These are phyloP conservation scores for Sanghuangporus sanghuang DNA, from an alignment of 1,284 basidiomycete genomes.

Conservation along the genomic window DNA sequence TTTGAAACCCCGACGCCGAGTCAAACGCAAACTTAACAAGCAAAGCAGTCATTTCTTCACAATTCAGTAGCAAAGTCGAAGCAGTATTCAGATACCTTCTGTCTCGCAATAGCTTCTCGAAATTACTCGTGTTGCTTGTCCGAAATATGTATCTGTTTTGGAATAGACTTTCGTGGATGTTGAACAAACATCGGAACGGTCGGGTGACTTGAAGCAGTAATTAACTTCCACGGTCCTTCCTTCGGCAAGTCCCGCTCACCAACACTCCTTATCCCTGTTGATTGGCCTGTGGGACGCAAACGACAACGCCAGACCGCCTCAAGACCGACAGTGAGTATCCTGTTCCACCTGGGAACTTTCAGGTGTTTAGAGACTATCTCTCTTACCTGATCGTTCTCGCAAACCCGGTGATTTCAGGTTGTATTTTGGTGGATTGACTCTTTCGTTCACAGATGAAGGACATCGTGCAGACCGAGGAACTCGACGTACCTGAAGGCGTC, in stretches of 20 bases:
- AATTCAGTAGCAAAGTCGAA: not conserved
- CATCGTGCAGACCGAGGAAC: conserved; percentile 91
- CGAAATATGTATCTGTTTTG: not conserved
- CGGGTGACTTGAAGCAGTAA: not conserved
- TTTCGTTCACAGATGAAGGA: conserved; percentile 68
- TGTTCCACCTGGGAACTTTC: not conserved
- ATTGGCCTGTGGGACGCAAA: not conserved
- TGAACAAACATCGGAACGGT: no score
- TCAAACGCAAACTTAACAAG: not conserved
- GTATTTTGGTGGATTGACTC: conserved; percentile 11
- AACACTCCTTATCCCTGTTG: not conserved
- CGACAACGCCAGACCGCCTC: conserved; percentile 5
- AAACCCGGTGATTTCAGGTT: conserved; percentile 7
- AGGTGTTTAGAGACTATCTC: not conserved
- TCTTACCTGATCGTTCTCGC: not conserved
- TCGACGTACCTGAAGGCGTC: conserved; percentile 84
- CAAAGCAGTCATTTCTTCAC: not conserved
- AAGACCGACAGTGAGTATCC: conserved; percentile 15
- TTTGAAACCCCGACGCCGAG: conserved; percentile 7
- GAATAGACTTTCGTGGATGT: no score
- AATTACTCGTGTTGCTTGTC: not conserved
- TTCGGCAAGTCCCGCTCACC: not conserved
- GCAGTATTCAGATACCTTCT: not conserved
- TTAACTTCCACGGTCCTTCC: not conserved
- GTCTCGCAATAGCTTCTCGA: not conserved